Base-by-base conservation (phyloP, 768 basidiomycete species). In the Agrocybe praecox region DNA sequence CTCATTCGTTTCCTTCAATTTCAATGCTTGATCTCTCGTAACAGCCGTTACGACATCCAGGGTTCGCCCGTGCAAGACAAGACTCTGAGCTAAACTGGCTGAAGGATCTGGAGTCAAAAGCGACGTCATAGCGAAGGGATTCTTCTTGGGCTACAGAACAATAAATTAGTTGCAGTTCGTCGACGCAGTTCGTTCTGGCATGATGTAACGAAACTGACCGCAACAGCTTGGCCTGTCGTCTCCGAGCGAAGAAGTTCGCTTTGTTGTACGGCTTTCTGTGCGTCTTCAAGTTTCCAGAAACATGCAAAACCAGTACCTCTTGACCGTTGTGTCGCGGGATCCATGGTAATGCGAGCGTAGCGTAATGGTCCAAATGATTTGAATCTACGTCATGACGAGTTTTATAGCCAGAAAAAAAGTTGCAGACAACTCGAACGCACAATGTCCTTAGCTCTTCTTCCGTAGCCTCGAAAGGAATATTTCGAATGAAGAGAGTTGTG, bases 271-370 rank as follows among this genome's bases (percentile, higher is more conserved):
- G 86, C 94, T 57, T 86, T 86, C 66, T 96, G 88, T 15, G 96
- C 96, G 60, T 96, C 90, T 60, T 87, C 90, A 58, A 82, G 86
- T 55, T 96, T 93, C 95, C 96, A 98, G 74, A 96, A 98, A 69
- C 95, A 98, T 2, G 89, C 94, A 67, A 99, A 99, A 2, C 95
- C 97, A 6, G 95, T 96, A 22, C 97, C 97, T 46, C 94, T 82
- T 21, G 96, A 94, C 46, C 95, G 88, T 17, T 89, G 92, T 1
- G 89, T 94, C 1, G 79, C 84, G 7, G 76, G 79, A 62, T 98
- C 97, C 72, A 94, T 76, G 0, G 96, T 90, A 50, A 98, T 91
- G 19, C 93, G 86, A 4, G 92, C 95, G 69, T 98, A 99, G 21
- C 95, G 90, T 17, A 99, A 77, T 5, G 94, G 88, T 0, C 97